Percentiles rank a stretch among this genome's conserved stretches.
These are phyloP conservation scores for Xylaria sp. DNA, from an alignment of 2,329 filamentous ascomycete genomes.

Conservation along the genomic window DNA sequence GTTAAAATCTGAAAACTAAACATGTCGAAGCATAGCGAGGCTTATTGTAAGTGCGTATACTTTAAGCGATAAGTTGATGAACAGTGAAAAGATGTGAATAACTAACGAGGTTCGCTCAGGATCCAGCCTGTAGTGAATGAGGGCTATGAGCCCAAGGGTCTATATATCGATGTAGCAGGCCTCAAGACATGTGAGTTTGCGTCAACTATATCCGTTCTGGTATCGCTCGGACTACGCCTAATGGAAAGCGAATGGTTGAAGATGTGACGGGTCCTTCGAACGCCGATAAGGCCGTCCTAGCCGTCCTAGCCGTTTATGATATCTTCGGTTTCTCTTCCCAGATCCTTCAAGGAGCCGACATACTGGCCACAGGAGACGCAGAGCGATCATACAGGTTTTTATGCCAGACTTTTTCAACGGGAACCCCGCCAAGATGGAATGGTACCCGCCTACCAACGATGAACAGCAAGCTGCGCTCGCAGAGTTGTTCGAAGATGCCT, in stretches of 20 bases:
- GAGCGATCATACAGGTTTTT: constrained; percentile 78
- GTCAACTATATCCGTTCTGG: too few species aligned
- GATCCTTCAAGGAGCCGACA: constrained; percentile 72
- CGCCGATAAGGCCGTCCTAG: constrained; percentile 61
- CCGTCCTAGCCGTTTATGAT: constrained; percentile 65
- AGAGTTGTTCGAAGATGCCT: constrained; percentile 60
- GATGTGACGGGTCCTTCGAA: constrained; percentile 53
- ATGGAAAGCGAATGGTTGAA: constrained; percentile 16
- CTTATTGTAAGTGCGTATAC: constrained; percentile 31
- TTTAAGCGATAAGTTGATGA: not conserved
- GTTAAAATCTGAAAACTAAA: not conserved
- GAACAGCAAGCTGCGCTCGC: constrained; percentile 64
- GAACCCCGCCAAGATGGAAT: constrained; percentile 61
- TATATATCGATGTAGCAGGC: constrained; percentile 24
- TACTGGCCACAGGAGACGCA: constrained; percentile 57
- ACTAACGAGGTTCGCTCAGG: constrained; percentile 3
- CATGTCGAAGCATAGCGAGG: constrained; percentile 32
- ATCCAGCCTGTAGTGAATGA: constrained; percentile 28
- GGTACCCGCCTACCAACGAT: constrained; percentile 64
- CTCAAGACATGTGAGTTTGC: constrained; percentile 28
- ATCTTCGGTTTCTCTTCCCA: constrained; percentile 75
- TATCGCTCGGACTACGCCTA: not conserved
- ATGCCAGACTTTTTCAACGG: constrained; percentile 90
- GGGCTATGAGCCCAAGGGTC: constrained; percentile 30
- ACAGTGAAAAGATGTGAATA: not conserved